Percentiles rank a stretch among this genome's conserved stretches.
Conservation (phyloP, 202 grass and related monocot species). For the Elaeis oleifera region DNA sequence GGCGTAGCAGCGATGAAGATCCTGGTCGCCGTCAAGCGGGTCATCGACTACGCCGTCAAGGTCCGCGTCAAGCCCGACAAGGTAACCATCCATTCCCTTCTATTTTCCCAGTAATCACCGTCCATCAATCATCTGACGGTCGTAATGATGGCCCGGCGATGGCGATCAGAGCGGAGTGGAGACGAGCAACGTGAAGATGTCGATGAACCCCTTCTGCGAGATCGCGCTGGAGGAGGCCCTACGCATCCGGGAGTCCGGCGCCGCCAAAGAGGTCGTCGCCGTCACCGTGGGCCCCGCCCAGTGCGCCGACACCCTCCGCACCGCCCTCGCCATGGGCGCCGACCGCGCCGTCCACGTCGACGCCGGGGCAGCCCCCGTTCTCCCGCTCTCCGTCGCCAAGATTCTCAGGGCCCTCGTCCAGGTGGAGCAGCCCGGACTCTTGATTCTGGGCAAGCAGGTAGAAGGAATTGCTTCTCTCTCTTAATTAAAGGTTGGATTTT, state of each 20-base stretch:
- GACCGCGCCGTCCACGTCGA: slow-evolving; percentile 81
- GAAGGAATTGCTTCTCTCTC: slow-evolving; percentile 6
- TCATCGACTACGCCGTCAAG: slow-evolving; percentile 95
- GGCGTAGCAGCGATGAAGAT: slow-evolving; percentile 53
- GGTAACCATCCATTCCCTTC: neutral
- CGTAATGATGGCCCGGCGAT: neutral
- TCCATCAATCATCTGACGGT: neutral
- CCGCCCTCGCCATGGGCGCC: slow-evolving; percentile 88
- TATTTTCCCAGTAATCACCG: neutral
- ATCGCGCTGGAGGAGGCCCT: slow-evolving; percentile 87
- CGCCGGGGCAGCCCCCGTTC: slow-evolving; percentile 32
- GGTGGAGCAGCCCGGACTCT: slow-evolving; percentile 48
- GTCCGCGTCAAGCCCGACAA: slow-evolving; percentile 67
- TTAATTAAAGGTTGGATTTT: slow-evolving; percentile 10
- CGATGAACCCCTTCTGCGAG: slow-evolving; percentile 99
- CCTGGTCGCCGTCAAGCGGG: slow-evolving; percentile 86
- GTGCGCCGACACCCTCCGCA: slow-evolving; percentile 70
- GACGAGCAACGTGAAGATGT: slow-evolving; percentile 79
- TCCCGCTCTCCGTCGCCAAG: slow-evolving; percentile 76
- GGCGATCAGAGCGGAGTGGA: slow-evolving; percentile 51
- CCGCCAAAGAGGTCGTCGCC: slow-evolving; percentile 56
- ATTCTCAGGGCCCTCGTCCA: slow-evolving; percentile 59
- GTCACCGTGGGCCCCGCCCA: slow-evolving; percentile 63
- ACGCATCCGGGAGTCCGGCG: slow-evolving; percentile 58
- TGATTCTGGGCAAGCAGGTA: slow-evolving; percentile 92